Conservation (phyloP, 331 rosid species). For the Rhamnella rubrinervis region DNA sequence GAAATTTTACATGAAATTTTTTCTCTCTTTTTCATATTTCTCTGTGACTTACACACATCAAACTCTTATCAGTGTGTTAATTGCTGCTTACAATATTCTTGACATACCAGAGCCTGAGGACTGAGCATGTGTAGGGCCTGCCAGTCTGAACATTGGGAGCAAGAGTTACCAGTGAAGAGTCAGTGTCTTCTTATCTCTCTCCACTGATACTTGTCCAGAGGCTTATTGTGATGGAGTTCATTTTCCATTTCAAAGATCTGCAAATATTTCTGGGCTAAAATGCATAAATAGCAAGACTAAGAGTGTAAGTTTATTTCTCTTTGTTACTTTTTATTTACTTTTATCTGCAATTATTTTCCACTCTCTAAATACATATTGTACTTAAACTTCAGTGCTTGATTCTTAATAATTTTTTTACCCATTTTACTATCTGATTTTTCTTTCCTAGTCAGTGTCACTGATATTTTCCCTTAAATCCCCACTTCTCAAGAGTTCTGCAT, state of each 20-base stretch:
- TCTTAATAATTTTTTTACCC: not conserved
- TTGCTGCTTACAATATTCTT: too few relatives aligned
- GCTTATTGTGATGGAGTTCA: not conserved
- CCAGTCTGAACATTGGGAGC: not conserved
- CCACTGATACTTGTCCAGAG: not conserved
- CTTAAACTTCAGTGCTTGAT: too few relatives aligned
- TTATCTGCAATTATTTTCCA: too few relatives aligned
- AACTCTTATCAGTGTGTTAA: too few relatives aligned
- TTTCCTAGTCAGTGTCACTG: slow-evolving; percentile 17
- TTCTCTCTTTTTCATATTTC: too few relatives aligned
- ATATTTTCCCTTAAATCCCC: slow-evolving; percentile 21
- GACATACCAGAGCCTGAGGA: not conserved
- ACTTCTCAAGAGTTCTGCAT: slow-evolving; percentile 1
- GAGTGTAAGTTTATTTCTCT: not conserved
- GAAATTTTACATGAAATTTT: too few relatives aligned
- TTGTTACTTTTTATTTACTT: not conserved
- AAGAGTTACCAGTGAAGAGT: not conserved
- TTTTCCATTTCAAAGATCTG: not conserved
- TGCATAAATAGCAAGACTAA: not conserved
- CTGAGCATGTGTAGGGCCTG: not conserved
- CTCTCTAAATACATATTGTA: too few relatives aligned
- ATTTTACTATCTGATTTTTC: not conserved
- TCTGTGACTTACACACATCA: too few relatives aligned
- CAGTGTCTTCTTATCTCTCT: not conserved
- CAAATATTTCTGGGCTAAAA: not conserved